Base-by-base conservation (phyloP, 2,329 filamentous ascomycete genomes). In the Zymoseptoria pseudotritici region DNA sequence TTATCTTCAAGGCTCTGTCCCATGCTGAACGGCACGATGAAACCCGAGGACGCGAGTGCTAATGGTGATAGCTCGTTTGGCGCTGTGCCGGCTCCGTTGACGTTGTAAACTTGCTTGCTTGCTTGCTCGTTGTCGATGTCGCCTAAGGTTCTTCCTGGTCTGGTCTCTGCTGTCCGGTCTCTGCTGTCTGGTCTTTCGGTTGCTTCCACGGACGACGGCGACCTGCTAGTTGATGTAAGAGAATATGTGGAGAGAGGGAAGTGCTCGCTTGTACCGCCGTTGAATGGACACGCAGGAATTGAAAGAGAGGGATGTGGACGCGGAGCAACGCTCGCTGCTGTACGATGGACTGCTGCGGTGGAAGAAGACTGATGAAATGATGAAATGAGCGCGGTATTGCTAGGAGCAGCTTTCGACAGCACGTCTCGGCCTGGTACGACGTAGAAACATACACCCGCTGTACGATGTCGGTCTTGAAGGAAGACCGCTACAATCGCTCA, bases 21-120 rank as follows among this genome's bases (percentile, higher is more conserved):
- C 54, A 80, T 94, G 73, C 86, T 95, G 63, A 95, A 95, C 72
- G 90, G 91, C 56, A 90, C 88, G 55, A 70, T 70, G 69, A 73
- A 73, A 61, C 67, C 71, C 24, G 72, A 75, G 61, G 72, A 74
- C 57, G 69, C 67, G 53, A 62, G 65, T 57, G 58, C 62, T 31
- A 70, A 69, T 50, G 71, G 71, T 49, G 69, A 72, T 58, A 69
- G 65, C 62, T 68, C 70, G 4, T 72, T 73, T 61, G 71, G 71
- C 29, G 70, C 71, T 56, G 70, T 70, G 46, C 67, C 70, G 53
- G 70, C 70, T 50, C 69, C 66, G 31, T 60, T 73, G 42, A 68
- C 67, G 11, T 57, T 73, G 50, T 73, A 66, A 57, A 24, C 36
- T n/a, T 46, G 36, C 36, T 46, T 46, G 36, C 11, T 42, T 17